phyloP scores from a whole-genome alignment of 2,329 filamentous ascomycete species.

The Diaporthe caulivora region DNA sequence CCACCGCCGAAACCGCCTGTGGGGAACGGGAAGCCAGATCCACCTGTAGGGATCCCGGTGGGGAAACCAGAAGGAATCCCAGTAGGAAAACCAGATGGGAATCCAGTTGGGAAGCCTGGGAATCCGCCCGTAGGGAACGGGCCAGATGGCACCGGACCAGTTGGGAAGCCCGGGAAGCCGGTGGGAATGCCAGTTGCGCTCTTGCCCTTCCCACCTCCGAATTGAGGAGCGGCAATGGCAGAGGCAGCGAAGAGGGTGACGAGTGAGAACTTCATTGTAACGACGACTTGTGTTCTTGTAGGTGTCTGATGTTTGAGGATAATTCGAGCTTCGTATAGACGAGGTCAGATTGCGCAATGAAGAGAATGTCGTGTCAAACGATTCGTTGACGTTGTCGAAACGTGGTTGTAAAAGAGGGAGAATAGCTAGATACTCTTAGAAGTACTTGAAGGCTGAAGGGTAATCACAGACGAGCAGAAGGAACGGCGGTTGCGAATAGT shows the following conservation, averaged over 20 bases:
- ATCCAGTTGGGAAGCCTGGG: neutral
- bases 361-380: constrained; percentile 34
- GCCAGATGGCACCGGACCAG: neutral
- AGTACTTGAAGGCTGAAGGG: constrained; percentile 1
- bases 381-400: constrained; percentile 33
- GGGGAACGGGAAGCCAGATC: constrained; percentile 7
- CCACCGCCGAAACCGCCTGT: constrained; percentile 10
- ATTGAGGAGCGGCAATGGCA: constrained; percentile 27
- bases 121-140: neutral
- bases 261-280: constrained; percentile 33
- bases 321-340: neutral
- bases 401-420: constrained; percentile 25
- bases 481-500: neutral
- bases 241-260: constrained; percentile 28
- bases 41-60: neutral
- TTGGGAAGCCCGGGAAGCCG: neutral
- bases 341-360: neutral
- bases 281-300: neutral
- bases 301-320: neutral
- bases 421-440: constrained; percentile 1
- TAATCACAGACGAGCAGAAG: neutral
- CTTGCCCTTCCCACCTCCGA: constrained; percentile 5
- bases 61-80: neutral
- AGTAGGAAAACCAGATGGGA: neutral
- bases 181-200: neutral